Evolutionary conservation across 257 asterid genomes (phyloP), one percentile per base, ranked within the genome.

Genomic region (Marsdenia floribunda): DNA sequence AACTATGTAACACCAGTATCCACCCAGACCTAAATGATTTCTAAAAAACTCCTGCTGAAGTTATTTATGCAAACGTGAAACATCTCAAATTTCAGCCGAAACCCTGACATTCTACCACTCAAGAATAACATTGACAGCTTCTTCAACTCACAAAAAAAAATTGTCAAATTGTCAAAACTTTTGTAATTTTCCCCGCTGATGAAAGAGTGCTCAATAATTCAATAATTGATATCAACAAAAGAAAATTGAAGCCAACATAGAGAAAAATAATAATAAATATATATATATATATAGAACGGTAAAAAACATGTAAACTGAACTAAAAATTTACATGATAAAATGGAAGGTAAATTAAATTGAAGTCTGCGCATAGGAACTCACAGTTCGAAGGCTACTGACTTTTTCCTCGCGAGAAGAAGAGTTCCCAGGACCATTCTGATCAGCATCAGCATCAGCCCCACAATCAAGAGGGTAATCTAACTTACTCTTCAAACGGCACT

Each of bases 371-470:
- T 67, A 70, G 40, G 46, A 72, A 83, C 98, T 86, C 82, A 95
- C 99, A 73, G 97, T 92, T 88, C 90, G 89, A 67, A 92, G 97
- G 88, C 97, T 95, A 95, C 98, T 90, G 81, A 88, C 96, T 95
- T 95, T 95, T 85, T 95, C 99, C 81, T 92, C 99, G 19, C 98
- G 97, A 53, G 90, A 90, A 70, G 91, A 72, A 58, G 90, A 76
- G 24, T 81, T 77, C 63, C 97, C 97, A 77, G 86, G 97, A 73
- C 87, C 90, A 86, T 83, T 89, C 87, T 88, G 98, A 78, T 95
- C 99, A 70, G 80, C 87, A 50, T 92, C 98, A 78, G 83, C 83
- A 75, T 92, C 97, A 74, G 85, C 88, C 75, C 88, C 97, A 15
- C 87, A 88, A 70, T 95, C 99, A 70, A 87, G 86, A 79, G 91